phyloP scores from a whole-genome alignment of 2,329 filamentous ascomycete genomes.

The Cercospora sojina region DNA sequence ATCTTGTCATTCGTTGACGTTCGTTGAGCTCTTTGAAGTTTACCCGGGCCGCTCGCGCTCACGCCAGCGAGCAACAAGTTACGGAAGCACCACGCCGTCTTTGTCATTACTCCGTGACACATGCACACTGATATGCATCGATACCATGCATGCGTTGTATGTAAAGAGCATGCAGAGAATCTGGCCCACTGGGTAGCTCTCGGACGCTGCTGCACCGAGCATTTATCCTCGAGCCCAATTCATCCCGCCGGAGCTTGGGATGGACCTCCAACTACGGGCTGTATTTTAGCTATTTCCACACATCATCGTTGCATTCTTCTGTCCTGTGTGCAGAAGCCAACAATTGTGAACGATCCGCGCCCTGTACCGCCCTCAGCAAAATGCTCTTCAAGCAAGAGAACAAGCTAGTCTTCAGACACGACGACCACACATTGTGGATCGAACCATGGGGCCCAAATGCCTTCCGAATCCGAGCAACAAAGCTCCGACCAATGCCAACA shows the following conservation, averaged over 20 bases:
- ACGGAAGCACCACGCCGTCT: neutral
- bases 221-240: neutral
- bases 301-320: neutral
- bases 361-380: neutral
- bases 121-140: neutral
- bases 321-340: neutral
- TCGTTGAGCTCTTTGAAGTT: neutral
- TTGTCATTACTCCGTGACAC: neutral
- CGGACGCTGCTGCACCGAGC: neutral
- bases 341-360: neutral
- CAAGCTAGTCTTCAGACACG: conserved; percentile 59
- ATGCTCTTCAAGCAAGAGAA: conserved; percentile 51
- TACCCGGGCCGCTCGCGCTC: neutral
- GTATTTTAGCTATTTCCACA: neutral
- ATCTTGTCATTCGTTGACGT: neutral
- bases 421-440: conserved; percentile 51
- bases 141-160: neutral
- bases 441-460: conserved; percentile 53
- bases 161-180: neutral
- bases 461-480: conserved; percentile 51
- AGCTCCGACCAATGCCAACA: conserved; percentile 39
- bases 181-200: neutral
- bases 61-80: neutral
- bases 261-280: neutral
- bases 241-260: conserved; percentile 4